Base-by-base conservation (phyloP, 1,284 basidiomycete genomes). In the Trichosporon ovoides region DNA sequence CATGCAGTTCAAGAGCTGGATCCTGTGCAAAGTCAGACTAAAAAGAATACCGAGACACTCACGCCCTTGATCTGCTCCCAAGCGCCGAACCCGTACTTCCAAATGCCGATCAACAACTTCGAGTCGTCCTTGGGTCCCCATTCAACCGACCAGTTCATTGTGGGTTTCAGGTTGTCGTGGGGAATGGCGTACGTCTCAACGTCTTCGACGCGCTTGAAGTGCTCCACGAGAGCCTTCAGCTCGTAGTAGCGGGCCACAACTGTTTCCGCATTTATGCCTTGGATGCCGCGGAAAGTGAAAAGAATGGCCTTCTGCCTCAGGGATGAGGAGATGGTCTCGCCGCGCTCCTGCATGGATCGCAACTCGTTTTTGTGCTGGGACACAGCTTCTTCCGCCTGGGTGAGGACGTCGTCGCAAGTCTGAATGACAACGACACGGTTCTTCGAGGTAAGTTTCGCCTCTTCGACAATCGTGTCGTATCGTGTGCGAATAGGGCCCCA, bases 401-500 rank as follows among this genome's bases (percentile, higher is more conserved):
- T 85, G 60, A 98, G 86, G 61, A 98, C 90, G 66, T 97, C 94
- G 71, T 98, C 94, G 22, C 91, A 83, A 22, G 92, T 88, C 68
- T 94, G 89, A 51, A 89, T 83, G 69, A 98, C 87, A 82, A 98
- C 88, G 46, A 87, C 86, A 65, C 87, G 87, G 78, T 98, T 96
- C 83, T 99, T 98, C 80, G 89, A 87, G 67, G 88, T 84, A 58
- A 98, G 83, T 76, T 93, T 94, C n/a, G 93, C 84, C 75, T 98
- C 95, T 58, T 81, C 81, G 62, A 95, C 93, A 69, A 98, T 97
- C 57, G 88, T 83, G 59, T 97, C 92, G 77, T 95, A 97, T 50
- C 95, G 88, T 68, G 89, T 87, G 54, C 92, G 85, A 63, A 98
- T 91, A 75, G 98, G 95, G 31, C 96, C 96, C 93, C 95, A 98